Percentiles rank a stretch among this genome's conserved stretches.
phyloP scores from a whole-genome alignment of 2,329 filamentous ascomycete genomes.

The Thelonectria rubi region DNA sequence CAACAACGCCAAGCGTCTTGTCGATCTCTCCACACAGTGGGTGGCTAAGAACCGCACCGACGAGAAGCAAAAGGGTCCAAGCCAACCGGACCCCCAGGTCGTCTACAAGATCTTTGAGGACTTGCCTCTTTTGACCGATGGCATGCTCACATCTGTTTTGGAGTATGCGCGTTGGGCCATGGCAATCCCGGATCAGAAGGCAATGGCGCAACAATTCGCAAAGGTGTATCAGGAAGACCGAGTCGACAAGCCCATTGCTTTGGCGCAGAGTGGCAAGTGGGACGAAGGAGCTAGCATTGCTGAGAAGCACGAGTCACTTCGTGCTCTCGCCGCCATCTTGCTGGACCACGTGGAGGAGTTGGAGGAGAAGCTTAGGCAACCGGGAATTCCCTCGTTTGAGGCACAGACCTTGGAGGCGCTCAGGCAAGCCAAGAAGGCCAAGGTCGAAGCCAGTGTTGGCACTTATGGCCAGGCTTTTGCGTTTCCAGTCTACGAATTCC shows the following conservation, averaged over 20 bases:
- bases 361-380: constrained; percentile 42
- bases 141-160: constrained; percentile 62
- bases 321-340: constrained; percentile 65
- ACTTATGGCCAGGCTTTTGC: constrained; percentile 73
- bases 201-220: constrained; percentile 56
- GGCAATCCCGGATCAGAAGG: constrained; percentile 55
- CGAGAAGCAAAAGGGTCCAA: constrained; percentile 45
- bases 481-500: constrained; percentile 80
- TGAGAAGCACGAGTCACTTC: constrained; percentile 64
- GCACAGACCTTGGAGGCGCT: constrained; percentile 45
- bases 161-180: constrained; percentile 63
- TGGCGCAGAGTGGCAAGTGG: constrained; percentile 65
- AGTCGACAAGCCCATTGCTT: constrained; percentile 60
- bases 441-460: constrained; percentile 66
- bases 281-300: constrained; percentile 67
- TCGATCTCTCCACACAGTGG: constrained; percentile 67
- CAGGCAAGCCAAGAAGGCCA: constrained; percentile 54
- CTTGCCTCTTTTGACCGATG: constrained; percentile 62
- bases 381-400: constrained; percentile 43
- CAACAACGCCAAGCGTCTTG: constrained; percentile 68
- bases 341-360: constrained; percentile 61
- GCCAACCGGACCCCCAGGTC: constrained; percentile 51
- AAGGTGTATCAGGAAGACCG: constrained; percentile 61
- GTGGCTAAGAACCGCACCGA: constrained; percentile 56
- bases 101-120: constrained; percentile 58